Percentiles rank a stretch among this genome's conserved stretches.
Evolutionary conservation across 2,329 filamentous ascomycete species (phyloP).

Genomic region (Aspergillus fijiensis): DNA sequence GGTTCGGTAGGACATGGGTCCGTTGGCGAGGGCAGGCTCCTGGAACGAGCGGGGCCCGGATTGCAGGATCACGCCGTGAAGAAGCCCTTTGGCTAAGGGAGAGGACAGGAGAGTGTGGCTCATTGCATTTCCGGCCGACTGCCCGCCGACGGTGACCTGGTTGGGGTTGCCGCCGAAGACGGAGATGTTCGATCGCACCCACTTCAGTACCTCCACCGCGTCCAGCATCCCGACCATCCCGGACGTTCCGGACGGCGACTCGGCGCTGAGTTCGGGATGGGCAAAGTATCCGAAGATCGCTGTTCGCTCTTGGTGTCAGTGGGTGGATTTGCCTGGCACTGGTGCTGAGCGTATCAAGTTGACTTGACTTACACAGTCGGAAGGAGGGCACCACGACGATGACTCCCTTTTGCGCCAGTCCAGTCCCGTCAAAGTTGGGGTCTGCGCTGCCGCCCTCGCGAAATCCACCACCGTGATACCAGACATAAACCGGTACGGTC

Average conservation of each 20-base stretch:
- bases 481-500: slow-evolving; percentile 22
- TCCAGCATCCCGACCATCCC: slow-evolving; percentile 31
- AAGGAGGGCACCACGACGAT: slow-evolving; percentile 25
- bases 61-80: slow-evolving; percentile 8
- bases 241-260: slow-evolving; percentile 25
- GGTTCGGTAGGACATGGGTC: background rate
- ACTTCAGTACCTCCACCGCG: slow-evolving; percentile 21
- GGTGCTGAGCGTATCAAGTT: no score
- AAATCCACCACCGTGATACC: slow-evolving; percentile 20
- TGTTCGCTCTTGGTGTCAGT: no score
- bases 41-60: no score
- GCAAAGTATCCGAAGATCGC: slow-evolving; percentile 29
- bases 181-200: slow-evolving; percentile 22
- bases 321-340: no score
- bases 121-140: slow-evolving; percentile 33
- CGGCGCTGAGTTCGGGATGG: slow-evolving; percentile 26
- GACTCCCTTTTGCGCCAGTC: slow-evolving; percentile 20
- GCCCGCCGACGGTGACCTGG: slow-evolving; percentile 29
- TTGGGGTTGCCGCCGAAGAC: slow-evolving; percentile 24
- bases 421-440: slow-evolving; percentile 20
- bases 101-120: slow-evolving; percentile 23
- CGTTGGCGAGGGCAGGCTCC: no score
- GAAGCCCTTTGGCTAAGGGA: slow-evolving; percentile 23
- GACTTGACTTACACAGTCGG: slow-evolving; percentile 27
- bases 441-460: slow-evolving; percentile 15